These are phyloP conservation scores for Syzygium aromaticum DNA, from an alignment of 345 rosid species.

Conservation along the genomic window DNA sequence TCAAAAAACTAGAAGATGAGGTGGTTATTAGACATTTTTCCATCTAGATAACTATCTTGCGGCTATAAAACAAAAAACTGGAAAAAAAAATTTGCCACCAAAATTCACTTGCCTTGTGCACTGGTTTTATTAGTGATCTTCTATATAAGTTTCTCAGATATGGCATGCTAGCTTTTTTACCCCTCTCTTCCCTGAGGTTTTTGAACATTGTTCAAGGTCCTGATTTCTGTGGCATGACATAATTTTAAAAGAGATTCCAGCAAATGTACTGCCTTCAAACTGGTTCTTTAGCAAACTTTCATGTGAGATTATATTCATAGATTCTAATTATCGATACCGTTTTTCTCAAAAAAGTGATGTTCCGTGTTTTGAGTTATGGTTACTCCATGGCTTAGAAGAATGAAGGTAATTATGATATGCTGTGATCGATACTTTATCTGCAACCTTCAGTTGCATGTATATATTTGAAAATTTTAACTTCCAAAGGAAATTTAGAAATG, in stretches of 20 bases:
- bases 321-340: neutral
- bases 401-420: neutral
- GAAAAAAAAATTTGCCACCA: neutral
- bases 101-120: neutral
- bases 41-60: neutral
- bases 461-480: neutral
- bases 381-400: neutral
- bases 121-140: neutral
- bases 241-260: neutral
- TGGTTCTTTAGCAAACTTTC: neutral
- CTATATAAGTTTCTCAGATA: neutral
- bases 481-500: neutral
- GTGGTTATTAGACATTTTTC: neutral
- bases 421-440: neutral
- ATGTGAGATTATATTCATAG: neutral
- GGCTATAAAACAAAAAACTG: neutral
- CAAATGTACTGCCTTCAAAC: neutral
- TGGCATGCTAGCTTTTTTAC: neutral
- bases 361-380: neutral
- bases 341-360: neutral
- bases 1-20: neutral
- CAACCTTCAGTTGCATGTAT: neutral
- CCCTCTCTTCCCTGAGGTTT: neutral
- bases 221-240: neutral
- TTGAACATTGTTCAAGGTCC: neutral